Conservation (phyloP, 1,284 basidiomycete genomes). For the Salmacisia buchloeana region DNA sequence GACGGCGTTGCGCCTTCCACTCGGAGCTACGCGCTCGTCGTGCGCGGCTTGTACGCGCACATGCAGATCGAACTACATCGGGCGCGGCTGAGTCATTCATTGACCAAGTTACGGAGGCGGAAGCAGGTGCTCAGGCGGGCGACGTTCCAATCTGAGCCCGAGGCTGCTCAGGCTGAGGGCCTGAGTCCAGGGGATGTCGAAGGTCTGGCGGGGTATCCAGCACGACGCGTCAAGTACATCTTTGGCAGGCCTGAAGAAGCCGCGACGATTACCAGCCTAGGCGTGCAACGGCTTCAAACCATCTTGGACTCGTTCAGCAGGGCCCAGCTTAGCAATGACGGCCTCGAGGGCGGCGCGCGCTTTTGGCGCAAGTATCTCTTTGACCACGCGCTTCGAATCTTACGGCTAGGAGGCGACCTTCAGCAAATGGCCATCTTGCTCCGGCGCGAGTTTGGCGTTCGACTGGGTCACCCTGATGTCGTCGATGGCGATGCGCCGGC, state of each 20-base stretch:
- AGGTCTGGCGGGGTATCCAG: too few relatives aligned
- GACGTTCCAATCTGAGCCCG: too few relatives aligned
- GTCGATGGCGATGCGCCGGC: background rate
- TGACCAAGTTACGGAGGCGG: slow-evolving; percentile 2
- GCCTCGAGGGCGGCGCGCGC: too few relatives aligned
- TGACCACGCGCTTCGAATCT: slow-evolving; percentile 33
- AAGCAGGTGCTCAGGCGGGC: slow-evolving; percentile 6
- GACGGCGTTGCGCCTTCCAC: background rate
- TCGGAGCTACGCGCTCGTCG: slow-evolving; percentile 6
- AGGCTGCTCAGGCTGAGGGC: too few relatives aligned
- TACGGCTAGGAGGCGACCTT: slow-evolving; percentile 39
- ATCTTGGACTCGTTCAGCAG: too few relatives aligned
- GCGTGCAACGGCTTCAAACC: too few relatives aligned
- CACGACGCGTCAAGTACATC: too few relatives aligned
- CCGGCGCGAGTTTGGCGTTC: slow-evolving; percentile 37
- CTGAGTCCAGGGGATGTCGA: too few relatives aligned
- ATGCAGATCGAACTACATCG: background rate
- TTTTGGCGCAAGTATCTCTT: slow-evolving; percentile 23
- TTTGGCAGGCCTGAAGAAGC: too few relatives aligned
- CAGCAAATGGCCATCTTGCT: slow-evolving; percentile 32
- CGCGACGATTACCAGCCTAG: too few relatives aligned
- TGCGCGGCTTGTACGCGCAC: slow-evolving; percentile 3
- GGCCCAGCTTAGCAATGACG: too few relatives aligned
- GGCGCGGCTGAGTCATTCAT: background rate
- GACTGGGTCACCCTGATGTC: slow-evolving; percentile 32